Evolutionary conservation across 1,284 basidiomycete species (phyloP), one percentile per base, ranked within the genome.

Genomic region (Phellopilus nigrolimitatus): DNA sequence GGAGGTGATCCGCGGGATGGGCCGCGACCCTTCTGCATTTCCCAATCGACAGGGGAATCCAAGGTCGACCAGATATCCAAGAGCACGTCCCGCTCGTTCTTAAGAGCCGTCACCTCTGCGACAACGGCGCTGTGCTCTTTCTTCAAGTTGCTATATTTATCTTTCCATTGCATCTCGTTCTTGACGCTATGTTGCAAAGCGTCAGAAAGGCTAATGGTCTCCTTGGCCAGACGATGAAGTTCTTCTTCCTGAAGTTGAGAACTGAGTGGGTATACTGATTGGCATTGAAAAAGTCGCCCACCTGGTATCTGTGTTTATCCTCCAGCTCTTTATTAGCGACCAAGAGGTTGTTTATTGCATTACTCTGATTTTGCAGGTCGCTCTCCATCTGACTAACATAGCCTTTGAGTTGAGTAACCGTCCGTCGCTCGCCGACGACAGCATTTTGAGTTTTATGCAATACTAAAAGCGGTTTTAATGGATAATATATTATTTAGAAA

Each of bases 151-250:
- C 47, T 49, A 15, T 55, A 42, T 30, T 47, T 51, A 10, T 51
- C 47, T 49, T 44, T 55, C 53, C 53, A 55, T 30, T 49, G 47
- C 42, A 54, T 50, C 25, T 54, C 53, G n/a, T 54, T 54, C 25
- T 48, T 33, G 6, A 55, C 43, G 22, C 53, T 55, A 13, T 51
- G 42, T 31, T 55, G 34, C 42, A 55, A 33, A 3, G 53, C 53
- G 22, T 42, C 47, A 27, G 51, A 51, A n/a, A 55, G 49, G 27
- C 48, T 51, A 10, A 38, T 39, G 25, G 28, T 36, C 12, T 51
- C 25, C 17, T 47, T 50, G 17, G 45, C 42, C 3, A 51, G 34
- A 8, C 46, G 43, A 7, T 47, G 24, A 25, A 36, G 22, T 27
- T 43, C 47, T 12, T 40, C 43, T 15, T 42, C 38, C 53, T 55